A percentile compares a stretch with the other conserved stretches of the same genome.
These are phyloP conservation scores for Pelargonium australe DNA, from an alignment of 441 rosid species.

Conservation along the genomic window DNA sequence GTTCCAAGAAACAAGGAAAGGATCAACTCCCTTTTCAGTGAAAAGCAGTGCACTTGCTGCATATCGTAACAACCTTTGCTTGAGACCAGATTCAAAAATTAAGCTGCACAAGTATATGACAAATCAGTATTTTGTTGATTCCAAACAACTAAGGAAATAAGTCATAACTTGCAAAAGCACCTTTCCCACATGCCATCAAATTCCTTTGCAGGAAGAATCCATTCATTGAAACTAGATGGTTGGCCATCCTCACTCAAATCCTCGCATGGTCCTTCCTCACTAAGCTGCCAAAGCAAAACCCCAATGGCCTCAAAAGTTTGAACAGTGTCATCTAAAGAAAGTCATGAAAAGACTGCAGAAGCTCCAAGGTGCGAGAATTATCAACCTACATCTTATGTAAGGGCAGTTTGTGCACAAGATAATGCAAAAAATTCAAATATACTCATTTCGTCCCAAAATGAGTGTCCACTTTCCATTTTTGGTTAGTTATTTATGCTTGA, in stretches of 20 bases:
- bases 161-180: constrained; percentile 30
- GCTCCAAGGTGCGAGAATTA: too few species aligned
- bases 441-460: too few species aligned
- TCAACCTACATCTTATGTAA: not conserved
- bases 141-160: constrained; percentile 3
- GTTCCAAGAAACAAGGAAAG: constrained; percentile 91
- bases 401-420: not conserved
- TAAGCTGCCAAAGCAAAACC: constrained; percentile 46
- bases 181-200: constrained; percentile 99
- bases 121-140: constrained; percentile 7
- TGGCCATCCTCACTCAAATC: constrained; percentile 72
- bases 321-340: too few species aligned
- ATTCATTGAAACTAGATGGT: constrained; percentile 83
- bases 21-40: constrained; percentile 83
- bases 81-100: constrained; percentile 86
- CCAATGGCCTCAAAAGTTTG: too few species aligned
- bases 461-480: too few species aligned
- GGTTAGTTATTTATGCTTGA: too few species aligned
- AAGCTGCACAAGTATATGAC: constrained; percentile 48
- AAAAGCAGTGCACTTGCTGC: constrained; percentile 90
- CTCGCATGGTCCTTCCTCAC: constrained; percentile 96
- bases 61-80: constrained; percentile 80
- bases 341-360: too few species aligned
- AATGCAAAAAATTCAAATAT: not conserved
- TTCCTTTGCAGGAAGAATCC: constrained; percentile 97